Conservation (phyloP, 2,329 filamentous ascomycete genomes). For the Pseudogymnoascus sp. region DNA sequence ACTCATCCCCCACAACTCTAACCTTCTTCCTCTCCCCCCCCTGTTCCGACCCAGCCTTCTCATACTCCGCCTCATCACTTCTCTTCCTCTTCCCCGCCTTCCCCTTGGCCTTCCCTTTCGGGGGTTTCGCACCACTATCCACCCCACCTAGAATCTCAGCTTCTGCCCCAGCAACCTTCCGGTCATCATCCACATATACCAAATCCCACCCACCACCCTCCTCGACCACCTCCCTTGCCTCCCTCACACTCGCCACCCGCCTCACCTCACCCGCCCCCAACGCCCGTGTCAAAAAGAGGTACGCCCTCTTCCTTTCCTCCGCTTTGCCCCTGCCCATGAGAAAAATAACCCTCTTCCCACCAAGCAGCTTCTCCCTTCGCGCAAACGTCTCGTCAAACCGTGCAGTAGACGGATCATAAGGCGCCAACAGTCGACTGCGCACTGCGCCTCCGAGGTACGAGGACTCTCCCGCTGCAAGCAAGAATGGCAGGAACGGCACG, state of each 20-base stretch:
- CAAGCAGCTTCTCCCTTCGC: constrained; percentile 53
- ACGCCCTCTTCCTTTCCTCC: constrained; percentile 59
- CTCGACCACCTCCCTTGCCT: constrained; percentile 50
- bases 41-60: constrained; percentile 18
- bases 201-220: constrained; percentile 54
- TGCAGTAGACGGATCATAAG: constrained; percentile 50
- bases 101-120: constrained; percentile 21
- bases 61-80: constrained; percentile 25
- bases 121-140: constrained; percentile 18
- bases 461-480: constrained; percentile 78
- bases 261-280: constrained; percentile 62
- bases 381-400: constrained; percentile 49
- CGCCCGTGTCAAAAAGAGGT: constrained; percentile 71
- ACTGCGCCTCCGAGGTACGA: constrained; percentile 66
- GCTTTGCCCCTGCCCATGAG: constrained; percentile 56
- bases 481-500: constrained; percentile 69
- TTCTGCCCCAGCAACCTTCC: constrained; percentile 36
- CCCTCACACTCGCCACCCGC: constrained; percentile 54
- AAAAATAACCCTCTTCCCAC: constrained; percentile 59
- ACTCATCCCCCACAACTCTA: constrained; percentile 70
- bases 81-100: constrained; percentile 38
- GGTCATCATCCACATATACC: constrained; percentile 63
- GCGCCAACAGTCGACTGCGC: constrained; percentile 59
- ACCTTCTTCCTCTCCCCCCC: constrained; percentile 42
- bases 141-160: constrained; percentile 23